A percentile compares a stretch with the other conserved stretches of the same genome.
phyloP scores from a whole-genome alignment of 148 eudicot species.

The Cornus florida region DNA sequence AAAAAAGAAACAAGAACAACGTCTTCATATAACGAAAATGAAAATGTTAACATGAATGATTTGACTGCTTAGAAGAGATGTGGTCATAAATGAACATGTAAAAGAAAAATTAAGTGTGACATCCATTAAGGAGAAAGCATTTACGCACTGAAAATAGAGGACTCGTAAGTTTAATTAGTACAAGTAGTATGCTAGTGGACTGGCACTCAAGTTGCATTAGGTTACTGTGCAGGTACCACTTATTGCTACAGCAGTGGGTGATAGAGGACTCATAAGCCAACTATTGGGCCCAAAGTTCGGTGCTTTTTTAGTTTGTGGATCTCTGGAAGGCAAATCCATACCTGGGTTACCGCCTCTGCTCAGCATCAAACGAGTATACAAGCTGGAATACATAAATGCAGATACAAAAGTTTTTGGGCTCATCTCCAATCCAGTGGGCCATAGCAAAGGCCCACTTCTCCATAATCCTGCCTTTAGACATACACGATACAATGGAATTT shows the following conservation, averaged over 20 bases:
- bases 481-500: conserved; percentile 41
- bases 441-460: conserved; percentile 52
- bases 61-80: no score
- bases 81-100: no score
- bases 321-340: conserved; percentile 23
- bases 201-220: neutral
- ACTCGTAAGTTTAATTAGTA: no score
- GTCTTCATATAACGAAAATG: no score
- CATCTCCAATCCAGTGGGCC: conserved; percentile 48
- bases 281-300: conserved; percentile 53
- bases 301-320: conserved; percentile 36
- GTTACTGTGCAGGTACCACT: conserved; percentile 39
- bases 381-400: conserved; percentile 24
- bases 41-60: no score
- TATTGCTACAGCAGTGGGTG: conserved; percentile 43
- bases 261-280: conserved; percentile 52
- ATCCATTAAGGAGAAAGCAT: no score
- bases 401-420: conserved; percentile 49
- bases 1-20: no score
- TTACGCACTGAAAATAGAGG: no score
- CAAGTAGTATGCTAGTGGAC: no score
- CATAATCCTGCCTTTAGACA: conserved; percentile 47
- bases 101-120: no score
- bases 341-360: conserved; percentile 33
- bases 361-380: conserved; percentile 38